A percentile compares a stretch with the other conserved stretches of the same genome.
phyloP scores from a whole-genome alignment of 2,329 filamentous ascomycete species.

The Colletotrichum caudatum region DNA sequence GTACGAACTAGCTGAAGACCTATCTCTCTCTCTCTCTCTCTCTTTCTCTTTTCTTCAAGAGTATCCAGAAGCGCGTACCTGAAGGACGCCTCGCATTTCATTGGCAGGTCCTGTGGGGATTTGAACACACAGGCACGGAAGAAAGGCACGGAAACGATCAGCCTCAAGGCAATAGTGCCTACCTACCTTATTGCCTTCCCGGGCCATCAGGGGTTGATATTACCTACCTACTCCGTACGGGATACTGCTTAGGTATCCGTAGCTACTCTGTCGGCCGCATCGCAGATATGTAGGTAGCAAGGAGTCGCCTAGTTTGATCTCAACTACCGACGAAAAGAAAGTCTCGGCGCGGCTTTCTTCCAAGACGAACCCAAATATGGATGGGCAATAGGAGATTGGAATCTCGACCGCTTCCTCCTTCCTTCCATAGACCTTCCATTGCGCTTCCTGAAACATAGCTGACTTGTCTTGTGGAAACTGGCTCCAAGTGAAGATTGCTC shows the following conservation, averaged over 20 bases:
- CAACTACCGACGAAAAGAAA: slow-evolving; percentile 18
- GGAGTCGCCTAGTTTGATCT: neutral
- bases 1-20: slow-evolving; percentile 15
- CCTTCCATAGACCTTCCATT: slow-evolving; percentile 39
- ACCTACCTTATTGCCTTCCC: neutral
- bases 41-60: neutral
- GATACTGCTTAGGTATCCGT: no score
- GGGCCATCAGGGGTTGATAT: neutral
- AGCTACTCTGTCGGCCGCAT: neutral
- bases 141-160: neutral
- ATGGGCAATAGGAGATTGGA: slow-evolving; percentile 20
- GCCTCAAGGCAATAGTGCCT: neutral
- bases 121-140: neutral
- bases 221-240: no score
- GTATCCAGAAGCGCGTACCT: neutral
- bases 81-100: neutral
- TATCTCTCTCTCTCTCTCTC: neutral
- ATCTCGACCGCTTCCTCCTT: slow-evolving; percentile 27
- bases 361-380: neutral
- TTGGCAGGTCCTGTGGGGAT: neutral
- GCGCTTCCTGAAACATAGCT: slow-evolving; percentile 32
- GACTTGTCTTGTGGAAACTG: neutral
- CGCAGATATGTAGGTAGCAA: neutral
- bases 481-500: neutral
- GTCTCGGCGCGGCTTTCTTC: slow-evolving; percentile 13